phyloP scores from a whole-genome alignment of 2,329 filamentous ascomycete species.

The Penicillium glabrum region DNA sequence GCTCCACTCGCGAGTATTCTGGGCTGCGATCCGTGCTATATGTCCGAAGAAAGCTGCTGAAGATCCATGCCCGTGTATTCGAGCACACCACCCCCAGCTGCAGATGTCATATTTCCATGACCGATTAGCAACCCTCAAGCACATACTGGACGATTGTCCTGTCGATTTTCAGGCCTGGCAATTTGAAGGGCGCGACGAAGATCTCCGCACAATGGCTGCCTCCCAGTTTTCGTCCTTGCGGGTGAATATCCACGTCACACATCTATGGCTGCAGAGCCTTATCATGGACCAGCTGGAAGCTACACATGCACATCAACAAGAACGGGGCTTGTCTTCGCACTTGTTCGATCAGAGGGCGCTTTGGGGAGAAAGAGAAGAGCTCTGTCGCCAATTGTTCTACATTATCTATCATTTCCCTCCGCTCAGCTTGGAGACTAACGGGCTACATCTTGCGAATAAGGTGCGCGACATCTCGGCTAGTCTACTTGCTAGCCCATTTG shows the following conservation, averaged over 20 bases:
- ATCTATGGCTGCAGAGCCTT: conserved; percentile 40
- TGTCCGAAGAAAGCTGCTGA: neutral
- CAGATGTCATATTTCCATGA: conserved; percentile 23
- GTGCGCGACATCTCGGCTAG: conserved; percentile 38
- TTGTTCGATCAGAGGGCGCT: neutral
- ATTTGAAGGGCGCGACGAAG: neutral
- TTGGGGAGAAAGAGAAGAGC: conserved; percentile 38
- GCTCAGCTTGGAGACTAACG: conserved; percentile 35
- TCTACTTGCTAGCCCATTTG: conserved; percentile 35
- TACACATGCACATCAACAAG: neutral
- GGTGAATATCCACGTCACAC: conserved; percentile 39
- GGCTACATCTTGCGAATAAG: conserved; percentile 37
- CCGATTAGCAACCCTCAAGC: conserved; percentile 29
- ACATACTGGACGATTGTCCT: neutral
- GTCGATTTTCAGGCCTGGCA: neutral
- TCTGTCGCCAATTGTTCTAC: conserved; percentile 39
- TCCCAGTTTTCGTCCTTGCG: conserved; percentile 28
- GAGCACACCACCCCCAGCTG: neutral
- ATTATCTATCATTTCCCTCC: conserved; percentile 35
- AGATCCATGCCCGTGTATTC: conserved; percentile 10
- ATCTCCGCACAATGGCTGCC: no score
- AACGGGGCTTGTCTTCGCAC: neutral
- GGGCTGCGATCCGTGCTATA: conserved; percentile 9
- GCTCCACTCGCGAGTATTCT: conserved; percentile 29
- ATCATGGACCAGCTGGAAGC: conserved; percentile 37